phyloP scores from a whole-genome alignment of 371 early-diverging fungal species.

The Mortierella sp. region DNA sequence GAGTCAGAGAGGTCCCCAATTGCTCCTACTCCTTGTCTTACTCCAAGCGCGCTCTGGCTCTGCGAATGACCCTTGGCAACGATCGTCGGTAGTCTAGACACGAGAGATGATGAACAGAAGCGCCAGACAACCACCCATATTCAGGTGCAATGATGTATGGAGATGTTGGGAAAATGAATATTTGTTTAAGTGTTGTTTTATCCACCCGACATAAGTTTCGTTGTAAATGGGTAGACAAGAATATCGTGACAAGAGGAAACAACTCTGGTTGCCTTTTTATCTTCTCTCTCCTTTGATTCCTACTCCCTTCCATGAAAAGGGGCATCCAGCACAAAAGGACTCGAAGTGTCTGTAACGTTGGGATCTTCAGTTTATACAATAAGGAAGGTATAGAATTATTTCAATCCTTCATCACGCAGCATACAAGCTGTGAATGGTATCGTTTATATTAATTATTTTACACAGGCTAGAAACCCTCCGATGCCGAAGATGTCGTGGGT shows the following conservation, averaged over 20 bases:
- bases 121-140: conserved; percentile 15
- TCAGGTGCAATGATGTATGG: not conserved
- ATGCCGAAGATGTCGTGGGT: conserved; percentile 46
- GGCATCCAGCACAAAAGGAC: conserved; percentile 1
- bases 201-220: not conserved
- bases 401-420: not conserved
- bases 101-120: conserved; percentile 9
- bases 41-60: conserved; percentile 4
- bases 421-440: not conserved
- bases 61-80: conserved; percentile 1
- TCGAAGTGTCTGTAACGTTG: not conserved
- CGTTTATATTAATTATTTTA: conserved; percentile 1
- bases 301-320: not conserved
- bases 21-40: not conserved
- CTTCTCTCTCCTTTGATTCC: not conserved
- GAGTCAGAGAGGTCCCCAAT: conserved; percentile 6
- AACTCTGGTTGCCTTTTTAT: not conserved
- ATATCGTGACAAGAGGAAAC: not conserved
- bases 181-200: not conserved
- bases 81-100: conserved; percentile 4
- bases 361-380: too few species aligned
- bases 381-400: not conserved
- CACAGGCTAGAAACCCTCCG: conserved; percentile 38
- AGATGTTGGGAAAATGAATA: not conserved
- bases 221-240: not conserved